Conservation (phyloP, 441 rosid species). For the Pelargonium myrrhifolium region DNA sequence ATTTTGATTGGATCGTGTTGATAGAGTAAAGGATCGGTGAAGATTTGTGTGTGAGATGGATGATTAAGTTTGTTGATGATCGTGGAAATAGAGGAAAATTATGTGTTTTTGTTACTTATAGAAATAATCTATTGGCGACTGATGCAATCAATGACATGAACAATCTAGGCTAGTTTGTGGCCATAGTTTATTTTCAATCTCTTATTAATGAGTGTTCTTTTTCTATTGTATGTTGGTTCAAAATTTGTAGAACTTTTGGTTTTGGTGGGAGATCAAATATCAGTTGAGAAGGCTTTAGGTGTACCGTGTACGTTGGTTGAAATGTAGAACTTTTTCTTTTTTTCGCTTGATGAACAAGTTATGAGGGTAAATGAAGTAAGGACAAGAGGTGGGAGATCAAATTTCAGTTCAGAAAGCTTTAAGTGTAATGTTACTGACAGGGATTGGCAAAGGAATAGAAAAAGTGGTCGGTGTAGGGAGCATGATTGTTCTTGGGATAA, state of each 20-base stretch:
- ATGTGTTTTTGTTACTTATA: conserved; percentile 69
- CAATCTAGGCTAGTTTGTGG: conserved; percentile 52
- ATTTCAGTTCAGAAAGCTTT: too few species aligned
- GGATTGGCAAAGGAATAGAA: conserved; percentile 32
- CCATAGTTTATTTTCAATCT: not conserved
- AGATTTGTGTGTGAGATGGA: not conserved
- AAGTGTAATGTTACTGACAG: conserved; percentile 44
- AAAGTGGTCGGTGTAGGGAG: conserved; percentile 51
- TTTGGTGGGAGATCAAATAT: conserved; percentile 46
- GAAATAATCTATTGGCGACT: conserved; percentile 62
- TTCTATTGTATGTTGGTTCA: not conserved
- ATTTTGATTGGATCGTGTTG: not conserved
- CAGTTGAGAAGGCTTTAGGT: conserved; percentile 32
- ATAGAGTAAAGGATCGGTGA: not conserved
- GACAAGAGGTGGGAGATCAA: too few species aligned
- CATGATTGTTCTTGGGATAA: conserved; percentile 42
- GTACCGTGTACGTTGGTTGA: too few species aligned
- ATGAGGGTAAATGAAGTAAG: too few species aligned
- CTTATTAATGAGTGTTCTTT: not conserved
- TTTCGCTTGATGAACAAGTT: too few species aligned
- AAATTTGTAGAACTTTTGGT: conserved; percentile 15
- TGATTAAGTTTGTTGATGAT: conserved; percentile 61
- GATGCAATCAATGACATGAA: conserved; percentile 80
- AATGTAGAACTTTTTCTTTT: too few species aligned
- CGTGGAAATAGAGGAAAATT: conserved; percentile 65